Evolutionary conservation across 495 filamentous ascomycete species (phyloP).

Genomic region (Bryoglossum gracile): DNA sequence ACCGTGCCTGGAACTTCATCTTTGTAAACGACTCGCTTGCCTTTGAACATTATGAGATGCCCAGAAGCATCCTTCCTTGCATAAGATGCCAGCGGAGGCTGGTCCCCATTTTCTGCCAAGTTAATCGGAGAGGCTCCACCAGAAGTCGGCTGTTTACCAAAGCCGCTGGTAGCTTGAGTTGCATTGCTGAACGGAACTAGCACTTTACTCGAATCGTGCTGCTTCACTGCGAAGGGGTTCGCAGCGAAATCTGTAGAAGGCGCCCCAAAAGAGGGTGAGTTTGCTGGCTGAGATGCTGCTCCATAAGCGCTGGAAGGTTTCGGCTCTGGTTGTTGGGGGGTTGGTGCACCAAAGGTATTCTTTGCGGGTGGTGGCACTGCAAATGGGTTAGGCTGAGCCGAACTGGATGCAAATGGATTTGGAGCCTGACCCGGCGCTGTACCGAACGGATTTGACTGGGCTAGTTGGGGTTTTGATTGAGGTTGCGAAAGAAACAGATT

Average conservation of each 20-base stretch:
- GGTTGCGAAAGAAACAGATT: no score
- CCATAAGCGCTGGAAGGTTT: constrained; percentile 4
- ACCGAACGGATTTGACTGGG: not conserved
- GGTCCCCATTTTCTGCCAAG: not conserved
- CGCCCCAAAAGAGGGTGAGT: constrained; percentile 15
- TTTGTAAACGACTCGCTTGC: constrained; percentile 21
- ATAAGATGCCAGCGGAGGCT: constrained; percentile 17
- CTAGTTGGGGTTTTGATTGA: not conserved
- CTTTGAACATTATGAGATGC: constrained; percentile 21
- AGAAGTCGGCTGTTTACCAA: constrained; percentile 2
- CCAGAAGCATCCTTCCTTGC: constrained; percentile 8
- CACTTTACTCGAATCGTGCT: not conserved
- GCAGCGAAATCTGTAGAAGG: constrained; percentile 1
- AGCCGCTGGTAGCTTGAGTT: constrained; percentile 5
- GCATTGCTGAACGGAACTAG: constrained; percentile 10
- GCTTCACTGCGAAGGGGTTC: not conserved
- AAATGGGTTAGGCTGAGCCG: constrained; percentile 12
- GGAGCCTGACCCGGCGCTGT: no score
- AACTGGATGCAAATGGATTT: no score
- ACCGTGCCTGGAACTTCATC: constrained; percentile 11
- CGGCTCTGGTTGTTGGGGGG: no score
- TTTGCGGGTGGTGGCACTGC: constrained; percentile 2
- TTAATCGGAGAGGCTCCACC: not conserved
- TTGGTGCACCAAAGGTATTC: constrained; percentile 12
- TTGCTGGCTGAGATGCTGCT: not conserved